Evolutionary conservation across 2,329 filamentous ascomycete species (phyloP).

Genomic region (Orbilia brochopaga): DNA sequence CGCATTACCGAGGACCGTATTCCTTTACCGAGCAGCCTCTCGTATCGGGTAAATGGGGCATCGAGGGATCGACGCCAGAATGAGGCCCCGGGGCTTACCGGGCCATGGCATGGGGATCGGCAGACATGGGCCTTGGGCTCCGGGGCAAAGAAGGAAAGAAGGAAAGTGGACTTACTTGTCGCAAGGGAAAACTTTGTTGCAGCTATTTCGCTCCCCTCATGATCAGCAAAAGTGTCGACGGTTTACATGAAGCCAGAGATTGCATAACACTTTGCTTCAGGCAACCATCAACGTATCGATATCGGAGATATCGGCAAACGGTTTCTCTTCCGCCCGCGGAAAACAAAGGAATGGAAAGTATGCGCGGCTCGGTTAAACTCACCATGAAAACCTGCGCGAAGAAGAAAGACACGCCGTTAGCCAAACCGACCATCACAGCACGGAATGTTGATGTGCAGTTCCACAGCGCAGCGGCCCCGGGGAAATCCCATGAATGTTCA

Average conservation of each 20-base stretch:
- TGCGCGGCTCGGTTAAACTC: constrained; percentile 49
- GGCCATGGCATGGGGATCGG: not conserved
- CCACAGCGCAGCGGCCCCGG: constrained; percentile 13
- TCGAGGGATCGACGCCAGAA: constrained; percentile 30
- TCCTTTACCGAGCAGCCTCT: constrained; percentile 38
- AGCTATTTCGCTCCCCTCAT: constrained; percentile 63
- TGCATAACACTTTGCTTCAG: constrained; percentile 15
- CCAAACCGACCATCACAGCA: constrained; percentile 17
- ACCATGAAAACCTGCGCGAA: constrained; percentile 49
- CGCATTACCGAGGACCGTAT: constrained; percentile 40
- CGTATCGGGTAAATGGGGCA: constrained; percentile 39
- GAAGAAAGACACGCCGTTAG: constrained; percentile 21
- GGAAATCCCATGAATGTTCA: constrained; percentile 24
- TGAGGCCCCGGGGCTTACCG: constrained; percentile 10
- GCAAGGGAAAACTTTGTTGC: constrained; percentile 65
- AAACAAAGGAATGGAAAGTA: constrained; percentile 28
- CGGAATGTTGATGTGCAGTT: constrained; percentile 15
- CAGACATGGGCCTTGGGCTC: constrained; percentile 1
- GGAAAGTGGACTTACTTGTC: constrained; percentile 61
- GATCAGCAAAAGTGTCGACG: not conserved
- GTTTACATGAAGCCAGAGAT: constrained; percentile 15
- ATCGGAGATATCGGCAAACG: not conserved
- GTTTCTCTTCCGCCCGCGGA: not conserved
- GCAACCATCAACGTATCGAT: constrained; percentile 24
- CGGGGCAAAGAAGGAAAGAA: not conserved